Evolutionary conservation across 768 basidiomycete species (phyloP), one percentile per base, ranked within the genome.

Genomic region (Termitomyces sp.): DNA sequence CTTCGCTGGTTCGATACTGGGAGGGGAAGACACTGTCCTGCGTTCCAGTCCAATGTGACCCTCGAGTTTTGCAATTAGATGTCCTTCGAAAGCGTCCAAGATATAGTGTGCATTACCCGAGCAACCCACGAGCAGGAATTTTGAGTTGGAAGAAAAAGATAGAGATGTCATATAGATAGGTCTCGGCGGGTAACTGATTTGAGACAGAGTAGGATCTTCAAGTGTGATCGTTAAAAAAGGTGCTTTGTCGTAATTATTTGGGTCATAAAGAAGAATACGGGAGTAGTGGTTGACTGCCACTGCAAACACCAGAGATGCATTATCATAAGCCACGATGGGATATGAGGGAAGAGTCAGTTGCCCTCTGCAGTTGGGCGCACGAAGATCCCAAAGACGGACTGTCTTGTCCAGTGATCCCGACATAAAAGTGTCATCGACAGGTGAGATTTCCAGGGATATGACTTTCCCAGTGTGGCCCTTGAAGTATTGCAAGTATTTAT

Each of bases 401-500:
- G 94, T 98, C 64, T 88, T 91, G 75, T 99, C 97, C 67, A 91
- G 75, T 0, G 95, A 91, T 2, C 86, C 91, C 11, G 96, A 97
- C 80, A 99, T 88, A 75, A 99, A 98, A 1, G 89, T 89, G 64
- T 98, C 95, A 64, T 98, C 91, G 1, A 89, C 79, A 1, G 97
- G 97, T 0, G 91, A 93, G 53, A 98, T 85, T 66, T 95, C 89
- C 11, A 99, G 75, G 0, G 95, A 96, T 32, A 90, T 80, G 3
- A 99, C 97, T 54, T 86, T 81, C 33, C 80, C 89, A 60, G 85
- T 94, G 74, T 99, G 97, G 0, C 97, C 97, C 64, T 85, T 88
- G 78, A 97, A 98, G 73, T 99, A 99, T 60, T 89, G 85, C 31
- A 98, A 73, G 68, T 94, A 99, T 67, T 89, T 93, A 79, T 97